These are phyloP conservation scores for Globisporangium spiculum DNA, from an alignment of 352 stramenopile species.

Conservation along the genomic window DNA sequence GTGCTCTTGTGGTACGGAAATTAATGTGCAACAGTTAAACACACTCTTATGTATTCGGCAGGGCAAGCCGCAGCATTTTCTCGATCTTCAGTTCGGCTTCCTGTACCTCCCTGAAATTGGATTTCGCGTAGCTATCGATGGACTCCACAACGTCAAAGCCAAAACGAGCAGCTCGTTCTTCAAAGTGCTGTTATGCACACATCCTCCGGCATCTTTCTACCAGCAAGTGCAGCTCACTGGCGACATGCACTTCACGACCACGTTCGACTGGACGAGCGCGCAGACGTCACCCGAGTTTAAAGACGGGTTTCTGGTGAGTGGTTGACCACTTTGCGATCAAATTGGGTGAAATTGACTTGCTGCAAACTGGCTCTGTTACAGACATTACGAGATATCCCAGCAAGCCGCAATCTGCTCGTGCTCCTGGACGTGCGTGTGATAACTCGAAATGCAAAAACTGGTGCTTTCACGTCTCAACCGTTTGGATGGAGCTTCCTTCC, in stretches of 20 bases:
- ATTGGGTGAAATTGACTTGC: not conserved
- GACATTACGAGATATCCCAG: slow-evolving; percentile 41
- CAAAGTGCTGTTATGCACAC: slow-evolving; percentile 52
- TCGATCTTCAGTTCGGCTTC: slow-evolving; percentile 48
- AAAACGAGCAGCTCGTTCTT: slow-evolving; percentile 41
- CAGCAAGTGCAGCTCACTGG: slow-evolving; percentile 48
- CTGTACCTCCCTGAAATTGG: slow-evolving; percentile 54
- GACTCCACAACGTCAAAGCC: slow-evolving; percentile 61
- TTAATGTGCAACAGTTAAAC: not conserved
- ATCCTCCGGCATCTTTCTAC: slow-evolving; percentile 62
- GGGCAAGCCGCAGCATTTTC: slow-evolving; percentile 39
- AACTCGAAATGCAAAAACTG: slow-evolving; percentile 41
- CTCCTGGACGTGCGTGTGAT: slow-evolving; percentile 62
- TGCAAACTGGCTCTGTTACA: slow-evolving; percentile 13
- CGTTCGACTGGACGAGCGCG: slow-evolving; percentile 55
- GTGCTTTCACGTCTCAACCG: slow-evolving; percentile 36
- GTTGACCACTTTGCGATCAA: not conserved
- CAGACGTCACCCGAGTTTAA: slow-evolving; percentile 52
- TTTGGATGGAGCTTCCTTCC: slow-evolving; percentile 69
- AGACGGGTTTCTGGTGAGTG: slow-evolving; percentile 52
- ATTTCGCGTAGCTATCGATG: slow-evolving; percentile 65
- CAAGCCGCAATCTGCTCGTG: slow-evolving; percentile 28
- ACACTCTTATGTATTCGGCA: slow-evolving; percentile 4
- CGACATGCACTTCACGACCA: slow-evolving; percentile 58
- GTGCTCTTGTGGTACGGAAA: not conserved